Base-by-base conservation (phyloP, 768 basidiomycete species). In the Collybiopsis luxurians region DNA sequence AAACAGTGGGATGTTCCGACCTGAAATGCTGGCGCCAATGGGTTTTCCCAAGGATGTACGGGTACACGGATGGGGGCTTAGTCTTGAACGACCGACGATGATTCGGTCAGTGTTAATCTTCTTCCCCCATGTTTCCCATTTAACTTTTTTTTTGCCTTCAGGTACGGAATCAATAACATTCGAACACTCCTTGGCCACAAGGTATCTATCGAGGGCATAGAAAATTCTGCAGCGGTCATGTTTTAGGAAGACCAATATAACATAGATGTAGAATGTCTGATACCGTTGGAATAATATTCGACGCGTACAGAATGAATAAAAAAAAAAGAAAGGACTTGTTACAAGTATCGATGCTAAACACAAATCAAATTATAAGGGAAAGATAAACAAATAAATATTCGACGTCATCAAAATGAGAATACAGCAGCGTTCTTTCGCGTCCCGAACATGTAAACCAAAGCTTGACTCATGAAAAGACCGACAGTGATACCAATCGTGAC, bases 11-110 rank as follows among this genome's bases (percentile, higher is more conserved):
- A 96, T 99, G 91, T 99, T 99, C 86, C 85, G 97, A 31, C 97
- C 97, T 3, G 97, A 99, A 71, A 98, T 99, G 96, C 78, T 99
- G 30, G 95, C 95, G 69, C 95, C 97, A 6, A 98, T 98, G 95
- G 97, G 97, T 30, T 87, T 98, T 68, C 97, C 97, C 0, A 90
- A 92, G 61, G 95, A 95, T 66, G 94, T 98, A 11, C 87, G 95
- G 24, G 96, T 98, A 24, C 92, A 95, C 60, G 97, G 97, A 17
- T 99, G 95, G 93, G 97, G 97, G 46, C 82, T 99, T 60, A 83
- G 87, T 66, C 76, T 98, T 27, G 97, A 99, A 75, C 77, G 97
- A 59, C 97, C 97, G 17, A 98, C 97, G 0, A 98, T 99, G 97
- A 98, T 99, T 74, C 85, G 95, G 92, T 93, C 62, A 62, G 86